Percentiles rank a stretch among this genome's conserved stretches.
These are phyloP conservation scores for Tephrocybe sp. DNA, from an alignment of 768 basidiomycete genomes.

Conservation along the genomic window DNA sequence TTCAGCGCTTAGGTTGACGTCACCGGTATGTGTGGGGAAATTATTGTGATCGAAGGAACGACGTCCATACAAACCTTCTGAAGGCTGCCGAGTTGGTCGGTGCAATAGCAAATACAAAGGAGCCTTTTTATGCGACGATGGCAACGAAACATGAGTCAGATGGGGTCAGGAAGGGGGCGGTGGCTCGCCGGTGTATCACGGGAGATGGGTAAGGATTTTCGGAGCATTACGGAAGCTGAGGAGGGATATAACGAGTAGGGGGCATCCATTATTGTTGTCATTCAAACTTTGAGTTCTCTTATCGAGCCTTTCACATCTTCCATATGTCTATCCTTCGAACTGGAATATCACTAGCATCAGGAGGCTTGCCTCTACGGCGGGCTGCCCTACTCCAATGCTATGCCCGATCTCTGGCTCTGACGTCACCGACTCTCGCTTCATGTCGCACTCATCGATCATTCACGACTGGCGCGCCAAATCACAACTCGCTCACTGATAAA, in stretches of 20 bases:
- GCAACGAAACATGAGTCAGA: too few relatives aligned
- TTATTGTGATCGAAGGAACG: too few relatives aligned
- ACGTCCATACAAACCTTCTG: too few relatives aligned
- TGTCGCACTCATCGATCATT: constrained; percentile 13
- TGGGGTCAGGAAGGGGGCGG: not conserved
- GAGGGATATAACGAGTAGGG: constrained; percentile 12
- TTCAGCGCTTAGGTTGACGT: too few relatives aligned
- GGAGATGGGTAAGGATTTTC: constrained; percentile 7
- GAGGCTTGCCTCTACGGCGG: constrained; percentile 13
- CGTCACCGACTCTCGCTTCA: not conserved
- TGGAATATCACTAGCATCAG: constrained; percentile 3
- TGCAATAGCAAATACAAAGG: too few relatives aligned
- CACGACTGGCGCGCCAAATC: constrained; percentile 10
- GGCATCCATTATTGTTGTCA: not conserved
- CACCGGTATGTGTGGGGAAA: too few relatives aligned
- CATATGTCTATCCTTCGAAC: constrained; percentile 10
- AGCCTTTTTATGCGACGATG: too few relatives aligned
- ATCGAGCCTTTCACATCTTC: not conserved
- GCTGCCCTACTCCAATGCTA: constrained; percentile 3
- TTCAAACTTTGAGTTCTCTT: not conserved
- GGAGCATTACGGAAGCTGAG: constrained; percentile 15
- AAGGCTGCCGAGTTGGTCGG: too few relatives aligned
- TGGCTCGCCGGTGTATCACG: constrained; percentile 13
- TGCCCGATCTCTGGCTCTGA: constrained; percentile 4
- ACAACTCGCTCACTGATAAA: constrained; percentile 16